Evolutionary conservation across 2,329 filamentous ascomycete species (phyloP).

Genomic region (Cladosporium sphaerospermum): DNA sequence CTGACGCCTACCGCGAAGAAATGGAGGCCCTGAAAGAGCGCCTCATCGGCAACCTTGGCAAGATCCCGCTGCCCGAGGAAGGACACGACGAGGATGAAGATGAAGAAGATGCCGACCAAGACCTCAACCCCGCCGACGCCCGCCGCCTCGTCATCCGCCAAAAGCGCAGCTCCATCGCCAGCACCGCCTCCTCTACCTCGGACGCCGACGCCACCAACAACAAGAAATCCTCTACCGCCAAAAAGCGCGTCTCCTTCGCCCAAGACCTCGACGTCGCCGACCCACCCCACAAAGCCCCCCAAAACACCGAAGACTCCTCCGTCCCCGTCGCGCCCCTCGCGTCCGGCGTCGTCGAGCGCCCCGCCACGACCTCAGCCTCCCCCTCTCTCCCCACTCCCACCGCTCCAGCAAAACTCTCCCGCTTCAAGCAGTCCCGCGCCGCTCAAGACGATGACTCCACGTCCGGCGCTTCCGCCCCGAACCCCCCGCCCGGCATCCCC

Average conservation of each 20-base stretch:
- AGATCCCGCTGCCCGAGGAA: conserved; percentile 29
- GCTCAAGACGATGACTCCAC: conserved; percentile 8
- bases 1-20: conserved; percentile 67
- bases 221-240: conserved; percentile 26
- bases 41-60: conserved; percentile 58
- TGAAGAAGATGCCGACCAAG: conserved; percentile 27
- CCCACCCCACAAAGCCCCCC: conserved; percentile 29
- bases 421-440: conserved; percentile 33
- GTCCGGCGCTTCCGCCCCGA: conserved; percentile 17
- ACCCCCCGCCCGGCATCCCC: conserved; percentile 22
- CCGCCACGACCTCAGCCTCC: conserved; percentile 5
- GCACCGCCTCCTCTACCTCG: conserved; percentile 13
- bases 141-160: conserved; percentile 46
- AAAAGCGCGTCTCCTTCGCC: conserved; percentile 78
- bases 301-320: conserved; percentile 20
- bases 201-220: conserved; percentile 28
- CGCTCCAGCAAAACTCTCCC: conserved; percentile 33
- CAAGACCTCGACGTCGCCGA: conserved; percentile 59
- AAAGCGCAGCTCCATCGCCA: conserved; percentile 21
- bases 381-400: conserved; percentile 14
- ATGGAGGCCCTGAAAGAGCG: conserved; percentile 83
- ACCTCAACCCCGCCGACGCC: conserved; percentile 49
- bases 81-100: conserved; percentile 18
- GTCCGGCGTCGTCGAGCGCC: conserved; percentile 41
- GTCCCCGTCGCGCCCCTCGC: conserved; percentile 26